These are phyloP conservation scores for Colletotrichum somersetense DNA, from an alignment of 2,329 filamentous ascomycete species.

Conservation along the genomic window DNA sequence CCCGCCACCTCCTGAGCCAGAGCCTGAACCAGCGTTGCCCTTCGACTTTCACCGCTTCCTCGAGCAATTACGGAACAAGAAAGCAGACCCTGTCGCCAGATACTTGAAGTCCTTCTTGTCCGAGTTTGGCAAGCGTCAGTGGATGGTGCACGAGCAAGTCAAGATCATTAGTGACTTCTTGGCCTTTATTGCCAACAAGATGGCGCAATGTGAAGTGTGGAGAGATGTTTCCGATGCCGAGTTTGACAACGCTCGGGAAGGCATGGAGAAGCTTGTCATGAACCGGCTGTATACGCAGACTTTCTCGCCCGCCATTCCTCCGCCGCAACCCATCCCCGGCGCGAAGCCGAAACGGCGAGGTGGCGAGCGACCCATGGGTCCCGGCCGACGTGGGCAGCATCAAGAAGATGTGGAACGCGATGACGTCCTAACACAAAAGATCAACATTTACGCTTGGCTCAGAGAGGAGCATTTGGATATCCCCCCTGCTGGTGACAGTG, in stretches of 20 bases:
- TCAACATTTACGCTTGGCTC: conserved; percentile 97
- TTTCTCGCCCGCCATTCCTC: conserved; percentile 92
- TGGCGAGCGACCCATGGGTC: conserved; percentile 76
- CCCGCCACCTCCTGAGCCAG: conserved; percentile 78
- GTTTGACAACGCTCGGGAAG: conserved; percentile 97
- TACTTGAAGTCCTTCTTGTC: conserved; percentile 94
- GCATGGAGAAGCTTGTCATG: conserved; percentile 99
- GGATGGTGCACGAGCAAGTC: conserved; percentile 99
- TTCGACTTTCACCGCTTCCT: conserved; percentile 99
- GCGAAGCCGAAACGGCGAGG: conserved; percentile 77
- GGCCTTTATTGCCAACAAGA: conserved; percentile 97
- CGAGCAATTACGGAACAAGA: conserved; percentile 94
- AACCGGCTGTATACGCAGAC: conserved; percentile 96
- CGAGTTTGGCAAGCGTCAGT: conserved; percentile 97
- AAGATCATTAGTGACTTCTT: conserved; percentile 98
- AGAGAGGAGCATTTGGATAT: conserved; percentile 95
- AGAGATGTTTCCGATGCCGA: conserved; percentile 94
- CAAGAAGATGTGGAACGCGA: conserved; percentile 98
- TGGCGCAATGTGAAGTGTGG: conserved; percentile 98
- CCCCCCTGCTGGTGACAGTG: conserved; percentile 83
- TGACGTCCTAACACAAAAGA: conserved; percentile 95
- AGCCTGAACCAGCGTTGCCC: conserved; percentile 85
- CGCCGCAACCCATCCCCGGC: conserved; percentile 79
- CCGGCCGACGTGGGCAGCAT: conserved; percentile 92
- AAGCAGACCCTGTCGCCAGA: conserved; percentile 96